phyloP scores from a whole-genome alignment of 192 early-diverging fungal species.

The Coemansia sp. region DNA sequence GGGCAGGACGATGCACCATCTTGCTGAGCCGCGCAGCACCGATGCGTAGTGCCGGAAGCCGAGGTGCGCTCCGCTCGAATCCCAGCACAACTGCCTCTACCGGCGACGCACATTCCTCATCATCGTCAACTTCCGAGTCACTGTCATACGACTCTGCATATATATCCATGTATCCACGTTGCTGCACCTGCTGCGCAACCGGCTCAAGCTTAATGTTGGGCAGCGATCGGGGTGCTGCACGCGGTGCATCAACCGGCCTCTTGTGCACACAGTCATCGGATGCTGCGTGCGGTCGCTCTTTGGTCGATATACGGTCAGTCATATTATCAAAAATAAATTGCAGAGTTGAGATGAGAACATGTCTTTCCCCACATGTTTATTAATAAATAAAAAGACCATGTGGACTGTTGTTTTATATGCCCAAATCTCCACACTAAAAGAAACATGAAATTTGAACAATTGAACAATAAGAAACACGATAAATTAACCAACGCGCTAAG shows the following conservation, averaged over 20 bases:
- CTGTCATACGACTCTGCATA: slow-evolving; percentile 28
- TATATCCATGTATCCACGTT: slow-evolving; percentile 12
- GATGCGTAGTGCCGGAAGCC: slow-evolving; percentile 15
- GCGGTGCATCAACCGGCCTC: neutral
- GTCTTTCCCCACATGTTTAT: too few species aligned
- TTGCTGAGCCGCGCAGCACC: slow-evolving; percentile 42
- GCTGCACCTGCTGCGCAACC: neutral
- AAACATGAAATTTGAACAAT: neutral
- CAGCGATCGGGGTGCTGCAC: slow-evolving; percentile 7
- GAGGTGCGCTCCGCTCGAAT: slow-evolving; percentile 21
- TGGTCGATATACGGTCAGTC: neutral
- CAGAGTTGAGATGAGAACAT: too few species aligned
- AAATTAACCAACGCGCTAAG: neutral
- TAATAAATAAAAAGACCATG: too few species aligned
- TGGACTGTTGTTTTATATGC: neutral
- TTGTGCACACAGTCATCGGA: neutral
- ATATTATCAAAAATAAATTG: neutral
- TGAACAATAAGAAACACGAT: neutral
- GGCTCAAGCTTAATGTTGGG: slow-evolving; percentile 16
- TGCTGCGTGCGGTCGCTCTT: neutral
- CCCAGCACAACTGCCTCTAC: slow-evolving; percentile 18
- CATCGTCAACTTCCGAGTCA: neutral
- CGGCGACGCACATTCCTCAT: slow-evolving; percentile 1
- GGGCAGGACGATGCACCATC: slow-evolving; percentile 14
- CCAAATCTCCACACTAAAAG: neutral